Evolutionary conservation across 2,329 filamentous ascomycete species (phyloP), one percentile per base, ranked within the genome.

Genomic region (Claviceps humidiphila): DNA sequence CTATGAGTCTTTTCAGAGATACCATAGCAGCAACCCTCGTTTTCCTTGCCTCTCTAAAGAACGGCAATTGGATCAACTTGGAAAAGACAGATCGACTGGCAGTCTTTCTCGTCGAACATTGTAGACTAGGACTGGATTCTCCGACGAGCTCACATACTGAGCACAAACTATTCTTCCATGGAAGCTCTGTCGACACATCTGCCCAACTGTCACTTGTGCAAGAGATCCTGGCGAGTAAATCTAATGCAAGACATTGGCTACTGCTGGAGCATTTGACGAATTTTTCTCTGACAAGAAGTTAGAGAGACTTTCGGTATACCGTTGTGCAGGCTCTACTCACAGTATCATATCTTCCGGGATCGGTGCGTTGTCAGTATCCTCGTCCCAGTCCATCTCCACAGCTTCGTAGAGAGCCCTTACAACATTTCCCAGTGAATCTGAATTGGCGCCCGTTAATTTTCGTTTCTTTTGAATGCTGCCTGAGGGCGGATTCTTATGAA

Each of bases 1-100:
- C 74, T 26, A 87, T 74, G 42, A 93, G 70, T 46, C 82, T 80
- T 58, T 82, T 80, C 48, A 95, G 71, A 3, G 81, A 76, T 54
- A 84, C 67, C 80, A 93, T 88, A 9, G 84, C 82, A 54, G 81
- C 73, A 41, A 94, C 74, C 47, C 88, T 77, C 39, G 80, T 74
- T 46, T 74, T 75, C n/a, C 76, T 75, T 20, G 78, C 80, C 53
- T 76, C 70, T 4, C 71, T 56, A 55, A 84, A 80, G 8, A 61
- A 60, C 1, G 70, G 60, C 2, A 69, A 64, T 39, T 71, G 63
- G 51, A 77, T 63, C 7, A 84, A 57, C 24, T 66, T 71, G 13
- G 63, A 60, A 53, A 84, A 75, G 9, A 74, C 65, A 1, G 59
- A 57, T 37, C 76, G 68, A 2, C 73, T 71, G 11, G 61, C 57